A percentile compares a stretch with the other conserved stretches of the same genome.
Conservation (phyloP, 768 basidiomycete species). For the Hericium alpestre region DNA sequence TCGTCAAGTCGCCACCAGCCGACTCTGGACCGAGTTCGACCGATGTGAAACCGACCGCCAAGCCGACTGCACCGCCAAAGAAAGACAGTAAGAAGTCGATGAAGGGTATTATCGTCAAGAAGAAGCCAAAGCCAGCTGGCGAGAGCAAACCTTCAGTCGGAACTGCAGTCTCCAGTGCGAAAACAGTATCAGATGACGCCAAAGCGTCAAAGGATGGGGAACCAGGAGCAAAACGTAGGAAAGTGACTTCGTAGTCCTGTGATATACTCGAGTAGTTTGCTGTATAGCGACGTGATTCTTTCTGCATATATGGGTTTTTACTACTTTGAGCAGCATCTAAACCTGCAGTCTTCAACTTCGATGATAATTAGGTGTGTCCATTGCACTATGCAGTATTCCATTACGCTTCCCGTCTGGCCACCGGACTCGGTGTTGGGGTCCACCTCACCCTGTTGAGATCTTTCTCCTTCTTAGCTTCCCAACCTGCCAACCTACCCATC, state of each 20-base stretch:
- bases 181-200: conserved; percentile 13
- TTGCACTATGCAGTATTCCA: background rate
- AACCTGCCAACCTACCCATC: conserved; percentile 47
- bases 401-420: conserved; percentile 22
- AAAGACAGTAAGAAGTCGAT: conserved; percentile 59
- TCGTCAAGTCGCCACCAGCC: conserved; percentile 25
- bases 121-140: conserved; percentile 39
- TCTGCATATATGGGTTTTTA: background rate
- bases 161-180: background rate
- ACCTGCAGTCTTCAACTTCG: conserved; percentile 3
- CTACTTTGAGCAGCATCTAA: background rate
- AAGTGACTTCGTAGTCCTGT: conserved; percentile 23
- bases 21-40: conserved; percentile 10
- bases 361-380: background rate
- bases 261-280: conserved; percentile 4
- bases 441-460: conserved; percentile 61
- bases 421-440: conserved; percentile 64
- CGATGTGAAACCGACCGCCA: conserved; percentile 16
- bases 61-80: conserved; percentile 27
- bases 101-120: conserved; percentile 77
- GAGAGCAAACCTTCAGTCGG: background rate
- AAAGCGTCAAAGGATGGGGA: background rate
- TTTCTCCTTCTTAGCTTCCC: conserved; percentile 48
- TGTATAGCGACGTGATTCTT: conserved; percentile 5
- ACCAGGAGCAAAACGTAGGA: conserved; percentile 44